Evolutionary conservation across 768 basidiomycete species (phyloP), one percentile per base, ranked within the genome.

Genomic region (Terana coerulea): DNA sequence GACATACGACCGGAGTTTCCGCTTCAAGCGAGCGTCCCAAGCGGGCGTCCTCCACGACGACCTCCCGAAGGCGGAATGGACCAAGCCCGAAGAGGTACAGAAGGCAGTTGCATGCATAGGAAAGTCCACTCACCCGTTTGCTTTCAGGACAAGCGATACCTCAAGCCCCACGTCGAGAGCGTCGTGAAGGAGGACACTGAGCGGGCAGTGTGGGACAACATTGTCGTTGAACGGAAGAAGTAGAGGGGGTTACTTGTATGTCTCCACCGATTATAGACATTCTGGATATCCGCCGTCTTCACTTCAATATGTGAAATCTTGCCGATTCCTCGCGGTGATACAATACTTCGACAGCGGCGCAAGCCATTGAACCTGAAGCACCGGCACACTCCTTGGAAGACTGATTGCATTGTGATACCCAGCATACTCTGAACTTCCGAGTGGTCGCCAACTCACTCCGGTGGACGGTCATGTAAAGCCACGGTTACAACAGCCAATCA

Each of bases 1-100:
- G 72, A 65, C 75, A 29, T 98, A 94, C 70, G 95, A 97, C 78
- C 91, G 97, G 55, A 82, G 83, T 51, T 97, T 75, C 80, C 89
- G 97, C 56, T 73, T 95, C 68, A 91, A 92, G 67, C 72, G 83
- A n/a, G 87, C 89, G 22, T 80, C 81, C 29, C 92, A 95, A 49
- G 76, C 81, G 49, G 86, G 85, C 51, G 77, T 92, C 51, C 69
- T 90, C 40, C 95, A 98, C 70, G 76, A 80, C 44, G 76, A 82
- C 24, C 78, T 98, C 15, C 80, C 91, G 53, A 87, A 90, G 68
- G 84, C 84, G 17, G 74, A 92, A 66, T 94, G 91, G 92, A 73
- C 78, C 43, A 80, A 78, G 53, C 72, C 80, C 1, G 78, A 80
- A 55, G 86, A 97, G 71, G 95, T 97, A 36, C n/a, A 11, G 4